phyloP scores from a whole-genome alignment of 306 rosid species.

The Quercus aquifolioides region DNA sequence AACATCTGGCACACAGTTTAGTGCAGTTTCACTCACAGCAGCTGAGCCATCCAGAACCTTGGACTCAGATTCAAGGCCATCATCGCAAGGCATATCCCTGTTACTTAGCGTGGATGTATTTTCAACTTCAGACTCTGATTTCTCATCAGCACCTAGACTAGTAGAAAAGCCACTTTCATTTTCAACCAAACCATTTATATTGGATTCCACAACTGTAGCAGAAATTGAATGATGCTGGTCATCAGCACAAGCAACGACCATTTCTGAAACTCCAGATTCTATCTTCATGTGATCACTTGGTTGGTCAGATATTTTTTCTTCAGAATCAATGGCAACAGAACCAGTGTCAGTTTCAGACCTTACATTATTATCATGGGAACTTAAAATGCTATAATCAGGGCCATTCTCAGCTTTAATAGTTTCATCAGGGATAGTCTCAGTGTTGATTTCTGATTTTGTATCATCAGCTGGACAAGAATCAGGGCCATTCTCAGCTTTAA shows the following conservation, averaged over 20 bases:
- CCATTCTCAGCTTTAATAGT: neutral
- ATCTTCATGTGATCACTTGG: neutral
- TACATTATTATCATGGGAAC: slow-evolving; percentile 7
- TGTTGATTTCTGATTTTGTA: slow-evolving; percentile 4
- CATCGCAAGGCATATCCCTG: slow-evolving; percentile 14
- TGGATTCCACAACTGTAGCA: neutral
- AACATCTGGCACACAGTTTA: slow-evolving; percentile 9
- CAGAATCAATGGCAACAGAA: slow-evolving; percentile 8
- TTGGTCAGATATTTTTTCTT: slow-evolving; percentile 11
- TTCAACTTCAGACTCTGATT: slow-evolving; percentile 27
- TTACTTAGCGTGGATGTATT: slow-evolving; percentile 15
- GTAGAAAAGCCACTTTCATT: neutral
- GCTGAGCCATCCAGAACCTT: neutral
- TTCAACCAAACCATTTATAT: neutral
- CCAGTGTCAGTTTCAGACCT: slow-evolving; percentile 9
- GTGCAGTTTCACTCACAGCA: slow-evolving; percentile 12
- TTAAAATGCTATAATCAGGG: slow-evolving; percentile 2
- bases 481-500: neutral
- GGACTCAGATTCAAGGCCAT: slow-evolving; percentile 21
- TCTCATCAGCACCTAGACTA: slow-evolving; percentile 4
- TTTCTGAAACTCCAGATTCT: slow-evolving; percentile 15
- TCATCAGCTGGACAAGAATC: neutral
- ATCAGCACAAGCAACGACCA: slow-evolving; percentile 11
- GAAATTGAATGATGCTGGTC: slow-evolving; percentile 5
- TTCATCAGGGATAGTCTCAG: neutral